Base-by-base conservation (phyloP, 805 yeast genomes). In the Pichia manshurica region DNA sequence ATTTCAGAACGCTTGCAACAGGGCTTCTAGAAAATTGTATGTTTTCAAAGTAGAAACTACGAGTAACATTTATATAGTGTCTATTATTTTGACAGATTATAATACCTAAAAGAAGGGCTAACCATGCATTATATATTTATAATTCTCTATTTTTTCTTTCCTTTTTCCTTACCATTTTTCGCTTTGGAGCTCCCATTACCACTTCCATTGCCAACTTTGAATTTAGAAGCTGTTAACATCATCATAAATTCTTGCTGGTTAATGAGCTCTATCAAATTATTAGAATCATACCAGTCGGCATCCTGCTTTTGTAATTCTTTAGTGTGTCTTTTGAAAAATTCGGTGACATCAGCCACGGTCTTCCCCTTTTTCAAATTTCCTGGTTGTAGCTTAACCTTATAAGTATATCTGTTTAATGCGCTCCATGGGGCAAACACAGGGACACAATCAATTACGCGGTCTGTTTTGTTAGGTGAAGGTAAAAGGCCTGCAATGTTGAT, bases 391-490 rank as follows among this genome's bases (percentile, higher is more conserved):
- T 91, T 91, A 32, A 87, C 82, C 62, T 88, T 88, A 66, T 86
- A 89, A 58, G 85, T 82, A 63, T 74, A 78, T 61, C 84, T 84
- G 50, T 70, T 74, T 53, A 93, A 63, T 0, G 97, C 75, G 12
- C 77, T 66, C 96, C 96, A 93, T 2, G 99, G 99, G 0, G 93
- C 97, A 72, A 89, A 91, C 17, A 87, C 81, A 0, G 96, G 95
- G 12, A 91, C 75, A 6, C 85, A 79, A 48, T 81, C 86, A 10
- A 71, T 57, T 10, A 86, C 68, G 3, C 58, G 67, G 58, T 86
- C 95, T 1, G 67, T 60, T 25, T 67, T 58, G 10, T 65, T 61
- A 1, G 81, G 81, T 31, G 74, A 71, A 15, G 70, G 48, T 21
- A 75, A 58, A 22, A 78, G 62, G 1, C 61, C 62, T 4, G 62